Evolutionary conservation across 305 asterid genomes (phyloP).

Genomic region (Fraxinus velutina): DNA sequence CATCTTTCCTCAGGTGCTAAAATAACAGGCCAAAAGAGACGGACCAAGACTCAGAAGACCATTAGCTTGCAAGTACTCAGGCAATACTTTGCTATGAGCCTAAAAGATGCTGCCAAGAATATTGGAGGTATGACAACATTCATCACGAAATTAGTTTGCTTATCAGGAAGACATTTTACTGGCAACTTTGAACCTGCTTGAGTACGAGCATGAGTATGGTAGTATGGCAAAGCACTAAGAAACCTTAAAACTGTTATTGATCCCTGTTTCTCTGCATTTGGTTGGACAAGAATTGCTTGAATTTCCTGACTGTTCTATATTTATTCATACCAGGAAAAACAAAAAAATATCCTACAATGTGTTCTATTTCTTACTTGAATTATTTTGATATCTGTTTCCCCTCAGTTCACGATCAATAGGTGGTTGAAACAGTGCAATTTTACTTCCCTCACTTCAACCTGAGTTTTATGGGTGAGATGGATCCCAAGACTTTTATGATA

Average conservation of each 20-base stretch:
- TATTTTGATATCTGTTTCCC: not conserved
- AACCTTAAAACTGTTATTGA: not conserved
- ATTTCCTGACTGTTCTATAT: not conserved
- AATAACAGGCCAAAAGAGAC: slow-evolving; percentile 41
- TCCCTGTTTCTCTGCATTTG: not conserved
- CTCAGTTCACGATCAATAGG: not conserved
- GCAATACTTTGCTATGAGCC: slow-evolving; percentile 72
- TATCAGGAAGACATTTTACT: not conserved
- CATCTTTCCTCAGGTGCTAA: slow-evolving; percentile 37
- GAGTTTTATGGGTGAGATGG: not conserved
- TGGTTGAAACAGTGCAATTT: not conserved
- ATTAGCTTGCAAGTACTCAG: slow-evolving; percentile 65
- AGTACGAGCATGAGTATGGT: not conserved
- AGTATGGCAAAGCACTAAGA: not conserved
- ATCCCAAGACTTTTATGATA: not conserved
- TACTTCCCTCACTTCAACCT: not conserved
- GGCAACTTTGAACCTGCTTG: not conserved
- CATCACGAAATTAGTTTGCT: not conserved
- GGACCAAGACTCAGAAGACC: slow-evolving; percentile 60
- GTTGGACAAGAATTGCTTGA: not conserved
- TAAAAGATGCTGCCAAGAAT: slow-evolving; percentile 78
- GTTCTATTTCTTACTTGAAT: not conserved
- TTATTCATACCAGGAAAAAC: not conserved
- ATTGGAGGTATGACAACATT: slow-evolving; percentile 55
- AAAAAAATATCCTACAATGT: not conserved